These are phyloP conservation scores for Trichosanthes truncata DNA, from an alignment of 306 rosid species.

Conservation along the genomic window DNA sequence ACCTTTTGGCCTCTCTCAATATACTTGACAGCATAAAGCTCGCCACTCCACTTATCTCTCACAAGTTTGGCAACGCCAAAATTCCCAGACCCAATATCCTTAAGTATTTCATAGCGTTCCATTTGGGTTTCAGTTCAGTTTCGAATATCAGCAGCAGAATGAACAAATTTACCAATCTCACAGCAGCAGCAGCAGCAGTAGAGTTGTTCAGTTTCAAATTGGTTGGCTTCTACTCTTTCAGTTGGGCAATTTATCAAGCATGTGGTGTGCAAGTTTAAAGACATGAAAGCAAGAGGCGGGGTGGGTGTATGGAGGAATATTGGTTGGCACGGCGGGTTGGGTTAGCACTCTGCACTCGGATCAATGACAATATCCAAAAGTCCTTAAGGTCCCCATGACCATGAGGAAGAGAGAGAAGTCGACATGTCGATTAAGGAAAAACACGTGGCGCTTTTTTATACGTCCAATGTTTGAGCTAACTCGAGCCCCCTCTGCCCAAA, in stretches of 20 bases:
- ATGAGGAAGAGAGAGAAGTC: background rate
- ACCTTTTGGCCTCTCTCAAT: conserved; percentile 94
- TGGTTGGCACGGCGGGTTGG: conserved; percentile 9
- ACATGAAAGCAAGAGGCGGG: background rate
- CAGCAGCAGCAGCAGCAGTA: background rate
- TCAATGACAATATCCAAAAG: conserved; percentile 15
- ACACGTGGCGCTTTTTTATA: conserved; percentile 23
- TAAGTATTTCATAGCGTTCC: conserved; percentile 78
- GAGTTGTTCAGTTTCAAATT: background rate
- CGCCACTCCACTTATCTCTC: conserved; percentile 62
- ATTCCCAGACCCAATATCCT: conserved; percentile 92
- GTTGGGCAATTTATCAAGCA: conserved; percentile 3
- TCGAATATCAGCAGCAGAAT: background rate
- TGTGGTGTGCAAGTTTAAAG: background rate
- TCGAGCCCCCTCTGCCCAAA: background rate
- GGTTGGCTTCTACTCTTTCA: background rate
- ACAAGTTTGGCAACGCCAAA: conserved; percentile 90
- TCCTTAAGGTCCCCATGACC: background rate
- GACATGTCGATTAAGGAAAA: background rate
- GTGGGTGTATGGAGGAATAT: background rate
- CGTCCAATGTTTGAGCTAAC: conserved; percentile 13
- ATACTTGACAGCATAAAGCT: conserved; percentile 80
- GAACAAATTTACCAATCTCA: background rate
- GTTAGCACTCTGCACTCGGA: conserved; percentile 4
- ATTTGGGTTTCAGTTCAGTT: conserved; percentile 14